Base-by-base conservation (phyloP, 2,329 filamentous ascomycete genomes). In the Aspergillus persii region DNA sequence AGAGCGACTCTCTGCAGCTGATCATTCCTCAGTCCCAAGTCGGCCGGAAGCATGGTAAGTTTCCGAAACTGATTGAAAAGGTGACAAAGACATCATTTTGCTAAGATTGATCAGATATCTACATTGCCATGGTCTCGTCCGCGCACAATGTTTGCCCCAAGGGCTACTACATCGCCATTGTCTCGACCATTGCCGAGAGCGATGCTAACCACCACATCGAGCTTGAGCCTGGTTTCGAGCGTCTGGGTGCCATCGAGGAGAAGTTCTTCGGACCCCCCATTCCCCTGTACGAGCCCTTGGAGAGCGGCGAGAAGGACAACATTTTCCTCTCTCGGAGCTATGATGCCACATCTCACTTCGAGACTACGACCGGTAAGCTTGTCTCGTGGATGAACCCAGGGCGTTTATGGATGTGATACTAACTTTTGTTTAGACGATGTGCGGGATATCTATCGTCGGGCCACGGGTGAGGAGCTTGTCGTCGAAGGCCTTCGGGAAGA, bases 301-400 rank as follows among this genome's bases (percentile, higher is more conserved):
- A 91, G 71, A 86, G 89, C 71, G 95, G 95, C 64, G 83, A 81
- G 68, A 89, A 88, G 68, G 93, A 97, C 82, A 93, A 93, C 78
- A 89, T 99, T 77, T 99, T 92, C 82, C 92, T 99, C 75, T 96
- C 92, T 71, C 97, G 96, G 87, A 96, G 92, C 82, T 99, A 99
- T 79, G 96, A 99, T 73, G 92, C 96, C 55, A 96, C 91, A 65
- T 96, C 91, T 76, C 95, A 99, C 83, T 99, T 99, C 72, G 95
- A 99, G 86, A 97, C 92, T 39, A 88, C 86, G 31, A 89, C 87
- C 56, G 82, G 84, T 85, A 77, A 71, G 77, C 18, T n/a, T 47
- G 26, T 4, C 31, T 29, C 18, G 18, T 23, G 18, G 18, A 23
- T 23, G 18, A 23, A 23, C 18, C 18, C 18, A 23, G 18, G 18